phyloP scores from a whole-genome alignment of 352 stramenopile genomes.

The Globisporangium paroecandrum region DNA sequence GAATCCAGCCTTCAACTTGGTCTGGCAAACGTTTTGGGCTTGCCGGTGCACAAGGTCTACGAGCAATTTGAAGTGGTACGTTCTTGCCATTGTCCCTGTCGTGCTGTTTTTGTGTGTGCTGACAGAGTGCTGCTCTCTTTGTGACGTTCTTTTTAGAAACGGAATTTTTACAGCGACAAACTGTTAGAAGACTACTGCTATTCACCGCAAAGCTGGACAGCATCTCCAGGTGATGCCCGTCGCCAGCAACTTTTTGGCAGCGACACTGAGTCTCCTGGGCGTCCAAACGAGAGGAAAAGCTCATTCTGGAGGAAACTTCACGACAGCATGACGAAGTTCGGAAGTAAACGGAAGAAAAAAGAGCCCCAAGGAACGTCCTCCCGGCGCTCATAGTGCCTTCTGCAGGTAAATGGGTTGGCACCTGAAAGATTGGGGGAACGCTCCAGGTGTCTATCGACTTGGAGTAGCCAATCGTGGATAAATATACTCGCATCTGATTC shows the following conservation, averaged over 20 bases:
- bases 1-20: slow-evolving; percentile 64
- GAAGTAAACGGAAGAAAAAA: slow-evolving; percentile 55
- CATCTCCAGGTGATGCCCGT: slow-evolving; percentile 60
- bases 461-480: background rate
- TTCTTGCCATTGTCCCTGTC: background rate
- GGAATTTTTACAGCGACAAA: slow-evolving; percentile 74
- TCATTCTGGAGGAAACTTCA: slow-evolving; percentile 82
- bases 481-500: slow-evolving; percentile 1
- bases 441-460: background rate
- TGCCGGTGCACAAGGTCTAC: slow-evolving; percentile 68
- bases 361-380: slow-evolving; percentile 6
- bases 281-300: slow-evolving; percentile 24
- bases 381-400: background rate
- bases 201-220: slow-evolving; percentile 81
- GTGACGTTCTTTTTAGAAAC: slow-evolving; percentile 45
- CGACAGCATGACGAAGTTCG: slow-evolving; percentile 62
- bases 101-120: background rate
- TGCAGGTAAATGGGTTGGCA: background rate
- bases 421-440: background rate
- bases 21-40: slow-evolving; percentile 59
- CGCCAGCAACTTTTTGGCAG: slow-evolving; percentile 72
- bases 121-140: background rate
- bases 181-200: slow-evolving; percentile 80
- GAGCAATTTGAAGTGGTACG: slow-evolving; percentile 75
- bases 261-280: slow-evolving; percentile 47